A percentile compares a stretch with the other conserved stretches of the same genome.
These are phyloP conservation scores for Leccinellum luteum DNA, from an alignment of 768 basidiomycete genomes.

Conservation along the genomic window DNA sequence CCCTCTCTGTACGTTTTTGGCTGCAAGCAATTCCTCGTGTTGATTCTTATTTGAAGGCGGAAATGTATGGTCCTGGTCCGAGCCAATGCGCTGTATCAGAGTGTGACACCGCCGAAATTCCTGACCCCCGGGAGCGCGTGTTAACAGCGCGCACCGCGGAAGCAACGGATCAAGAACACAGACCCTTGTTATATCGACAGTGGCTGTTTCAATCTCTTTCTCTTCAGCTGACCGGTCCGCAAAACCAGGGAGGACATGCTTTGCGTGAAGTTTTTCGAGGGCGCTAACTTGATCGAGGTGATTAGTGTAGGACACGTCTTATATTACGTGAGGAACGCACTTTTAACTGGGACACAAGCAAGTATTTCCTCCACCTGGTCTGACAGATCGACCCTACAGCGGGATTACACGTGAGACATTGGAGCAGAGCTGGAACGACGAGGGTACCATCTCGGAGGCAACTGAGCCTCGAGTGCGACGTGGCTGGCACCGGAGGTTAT, in stretches of 20 bases:
- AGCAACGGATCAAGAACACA: constrained; percentile 21
- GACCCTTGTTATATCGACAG: constrained; percentile 86
- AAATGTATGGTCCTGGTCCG: constrained; percentile 57
- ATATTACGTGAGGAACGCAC: constrained; percentile 44
- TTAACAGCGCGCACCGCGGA: background rate
- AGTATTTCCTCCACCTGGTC: constrained; percentile 87
- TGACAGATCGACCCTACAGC: constrained; percentile 81
- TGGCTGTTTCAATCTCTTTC: constrained; percentile 84
- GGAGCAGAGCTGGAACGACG: background rate
- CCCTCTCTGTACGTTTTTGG: constrained; percentile 93
- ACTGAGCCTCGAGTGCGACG: constrained; percentile 51
- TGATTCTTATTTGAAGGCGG: constrained; percentile 51
- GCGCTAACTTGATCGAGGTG: constrained; percentile 57
- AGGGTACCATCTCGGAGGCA: constrained; percentile 85
- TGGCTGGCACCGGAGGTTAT: constrained; percentile 41
- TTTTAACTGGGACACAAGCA: constrained; percentile 65
- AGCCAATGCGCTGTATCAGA: constrained; percentile 68
- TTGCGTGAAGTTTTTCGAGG: constrained; percentile 94
- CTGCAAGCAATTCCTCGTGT: constrained; percentile 55
- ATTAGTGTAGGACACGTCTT: constrained; percentile 12
- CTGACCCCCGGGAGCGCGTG: constrained; percentile 20
- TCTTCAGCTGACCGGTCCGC: constrained; percentile 93
- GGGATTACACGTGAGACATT: constrained; percentile 17
- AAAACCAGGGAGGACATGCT: constrained; percentile 94
- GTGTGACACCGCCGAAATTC: constrained; percentile 41